phyloP scores from a whole-genome alignment of 495 filamentous ascomycete species.

The Podospora pseudoanserina region DNA sequence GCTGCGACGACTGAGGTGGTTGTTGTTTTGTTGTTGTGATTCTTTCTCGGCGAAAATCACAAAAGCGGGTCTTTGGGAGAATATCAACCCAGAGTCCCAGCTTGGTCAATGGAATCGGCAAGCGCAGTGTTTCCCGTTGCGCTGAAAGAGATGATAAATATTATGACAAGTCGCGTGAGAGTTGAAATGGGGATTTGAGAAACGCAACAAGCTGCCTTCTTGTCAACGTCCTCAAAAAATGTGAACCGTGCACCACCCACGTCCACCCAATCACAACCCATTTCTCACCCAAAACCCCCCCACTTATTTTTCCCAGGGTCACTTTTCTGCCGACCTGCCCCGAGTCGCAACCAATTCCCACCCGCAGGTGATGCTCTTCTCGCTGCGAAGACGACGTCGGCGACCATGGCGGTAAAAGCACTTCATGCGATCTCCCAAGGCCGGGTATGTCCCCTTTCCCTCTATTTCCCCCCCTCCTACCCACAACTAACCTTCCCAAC shows the following conservation, averaged over 20 bases:
- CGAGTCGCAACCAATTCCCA: slow-evolving; percentile 9
- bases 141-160: background rate
- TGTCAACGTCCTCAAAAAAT: background rate
- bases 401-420: slow-evolving; percentile 66
- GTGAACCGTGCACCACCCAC: background rate
- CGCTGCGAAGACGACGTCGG: slow-evolving; percentile 19
- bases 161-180: background rate
- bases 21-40: background rate
- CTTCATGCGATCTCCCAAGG: slow-evolving; percentile 54
- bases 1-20: background rate
- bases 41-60: background rate
- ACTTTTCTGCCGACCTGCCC: slow-evolving; percentile 17
- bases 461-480: too few species aligned
- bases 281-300: background rate
- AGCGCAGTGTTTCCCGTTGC: background rate
- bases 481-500: background rate
- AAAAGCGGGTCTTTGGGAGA: background rate
- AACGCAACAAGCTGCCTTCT: too few species aligned
- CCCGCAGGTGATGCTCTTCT: slow-evolving; percentile 19
- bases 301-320: slow-evolving; percentile 16
- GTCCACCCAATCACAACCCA: background rate
- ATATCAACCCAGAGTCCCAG: background rate
- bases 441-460: slow-evolving; percentile 46
- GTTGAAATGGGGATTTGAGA: background rate
- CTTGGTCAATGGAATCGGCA: background rate